Conservation (phyloP, 2,329 filamentous ascomycete genomes). For the Fusarium gaditjirri region DNA sequence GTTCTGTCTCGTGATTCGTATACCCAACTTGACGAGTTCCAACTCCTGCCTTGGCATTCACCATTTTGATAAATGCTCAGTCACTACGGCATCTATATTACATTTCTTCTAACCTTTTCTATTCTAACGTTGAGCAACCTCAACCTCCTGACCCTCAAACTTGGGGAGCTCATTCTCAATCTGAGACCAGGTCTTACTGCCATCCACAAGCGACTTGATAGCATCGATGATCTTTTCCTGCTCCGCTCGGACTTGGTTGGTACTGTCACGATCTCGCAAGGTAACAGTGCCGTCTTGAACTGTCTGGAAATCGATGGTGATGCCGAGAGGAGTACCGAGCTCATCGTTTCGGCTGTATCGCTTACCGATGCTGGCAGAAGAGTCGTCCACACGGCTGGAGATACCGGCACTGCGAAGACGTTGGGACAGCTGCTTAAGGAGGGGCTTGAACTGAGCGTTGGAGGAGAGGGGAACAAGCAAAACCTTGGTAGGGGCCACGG, state of each 20-base stretch:
- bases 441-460: slow-evolving; percentile 83
- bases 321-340: slow-evolving; percentile 90
- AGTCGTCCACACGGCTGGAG: slow-evolving; percentile 89
- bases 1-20: slow-evolving; percentile 15
- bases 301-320: slow-evolving; percentile 97
- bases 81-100: slow-evolving; percentile 35
- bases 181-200: slow-evolving; percentile 71
- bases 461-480: slow-evolving; percentile 89
- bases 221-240: slow-evolving; percentile 83
- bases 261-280: slow-evolving; percentile 89
- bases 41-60: slow-evolving; percentile 18
- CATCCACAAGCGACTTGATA: slow-evolving; percentile 65
- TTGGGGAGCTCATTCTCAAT: slow-evolving; percentile 81
- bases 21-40: slow-evolving; percentile 20
- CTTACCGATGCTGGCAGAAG: slow-evolving; percentile 92
- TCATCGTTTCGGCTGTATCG: slow-evolving; percentile 96
- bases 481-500: slow-evolving; percentile 93
- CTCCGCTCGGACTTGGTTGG: slow-evolving; percentile 86
- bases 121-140: slow-evolving; percentile 52
- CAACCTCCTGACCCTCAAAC: slow-evolving; percentile 81
- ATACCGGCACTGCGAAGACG: slow-evolving; percentile 81
- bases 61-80: not conserved
- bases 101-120: slow-evolving; percentile 25
- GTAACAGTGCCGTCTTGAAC: slow-evolving; percentile 88
- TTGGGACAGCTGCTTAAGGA: slow-evolving; percentile 76